phyloP scores from a whole-genome alignment of 1,284 basidiomycete genomes.

The Cryptococcus sp. region DNA sequence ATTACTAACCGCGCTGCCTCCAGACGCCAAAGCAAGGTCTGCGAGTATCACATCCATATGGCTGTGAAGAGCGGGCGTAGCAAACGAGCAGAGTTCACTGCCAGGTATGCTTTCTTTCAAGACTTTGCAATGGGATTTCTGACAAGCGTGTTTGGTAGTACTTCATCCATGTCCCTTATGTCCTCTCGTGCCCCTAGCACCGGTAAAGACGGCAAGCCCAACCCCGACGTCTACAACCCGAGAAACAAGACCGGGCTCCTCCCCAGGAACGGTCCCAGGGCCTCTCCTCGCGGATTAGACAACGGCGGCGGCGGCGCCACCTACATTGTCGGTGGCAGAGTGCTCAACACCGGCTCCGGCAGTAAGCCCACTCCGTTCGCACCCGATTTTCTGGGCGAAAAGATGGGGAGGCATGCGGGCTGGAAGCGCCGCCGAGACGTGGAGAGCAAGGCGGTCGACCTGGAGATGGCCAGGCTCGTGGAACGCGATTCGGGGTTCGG shows the following conservation, averaged over 20 bases:
- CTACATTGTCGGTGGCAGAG: slow-evolving; percentile 67
- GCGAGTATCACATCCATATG: slow-evolving; percentile 81
- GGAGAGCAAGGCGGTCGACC: slow-evolving; percentile 61
- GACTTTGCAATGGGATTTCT: neutral
- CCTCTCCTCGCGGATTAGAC: slow-evolving; percentile 29
- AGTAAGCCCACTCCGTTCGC: slow-evolving; percentile 28
- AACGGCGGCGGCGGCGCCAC: slow-evolving; percentile 58
- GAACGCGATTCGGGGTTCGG: slow-evolving; percentile 37
- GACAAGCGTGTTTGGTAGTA: neutral
- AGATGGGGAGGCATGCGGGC: slow-evolving; percentile 68
- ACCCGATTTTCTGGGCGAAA: slow-evolving; percentile 59
- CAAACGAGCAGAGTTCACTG: slow-evolving; percentile 74
- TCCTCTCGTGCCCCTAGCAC: too few species aligned
- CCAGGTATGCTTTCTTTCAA: slow-evolving; percentile 57
- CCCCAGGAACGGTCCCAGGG: slow-evolving; percentile 28
- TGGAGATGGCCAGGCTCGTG: slow-evolving; percentile 59
- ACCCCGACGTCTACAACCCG: slow-evolving; percentile 57
- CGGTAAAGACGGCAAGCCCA: too few species aligned
- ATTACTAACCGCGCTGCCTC: neutral
- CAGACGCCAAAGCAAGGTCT: slow-evolving; percentile 61
- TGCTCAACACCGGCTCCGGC: slow-evolving; percentile 55
- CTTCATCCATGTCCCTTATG: neutral
- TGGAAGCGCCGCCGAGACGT: slow-evolving; percentile 63
- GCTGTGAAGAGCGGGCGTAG: slow-evolving; percentile 71
- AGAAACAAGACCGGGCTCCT: slow-evolving; percentile 49